phyloP scores from a whole-genome alignment of 2,329 filamentous ascomycete genomes.

The Blastomyces gilchristii region DNA sequence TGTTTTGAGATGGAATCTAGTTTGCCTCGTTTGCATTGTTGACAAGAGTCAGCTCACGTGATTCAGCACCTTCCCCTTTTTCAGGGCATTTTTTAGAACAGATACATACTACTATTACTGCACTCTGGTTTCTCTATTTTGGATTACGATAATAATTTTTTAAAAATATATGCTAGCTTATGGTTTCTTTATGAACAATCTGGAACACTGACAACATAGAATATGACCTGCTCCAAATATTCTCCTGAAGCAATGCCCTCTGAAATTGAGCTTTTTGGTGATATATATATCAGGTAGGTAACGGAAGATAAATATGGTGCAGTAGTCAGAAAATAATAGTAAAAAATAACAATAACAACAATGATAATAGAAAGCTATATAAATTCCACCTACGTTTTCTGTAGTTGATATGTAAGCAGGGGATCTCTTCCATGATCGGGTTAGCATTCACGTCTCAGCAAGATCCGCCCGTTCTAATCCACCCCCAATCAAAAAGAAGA shows the following conservation, averaged over 20 bases:
- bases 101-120: too few relatives aligned
- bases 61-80: background rate
- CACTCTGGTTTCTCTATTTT: background rate
- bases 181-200: background rate
- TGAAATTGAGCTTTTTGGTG: background rate
- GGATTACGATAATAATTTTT: background rate
- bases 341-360: background rate
- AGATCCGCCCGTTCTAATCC: background rate
- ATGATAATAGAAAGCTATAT: background rate
- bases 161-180: background rate
- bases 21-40: conserved; percentile 5
- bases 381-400: background rate
- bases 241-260: background rate
- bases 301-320: background rate
- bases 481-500: background rate
- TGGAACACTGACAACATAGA: background rate
- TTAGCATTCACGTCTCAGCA: background rate
- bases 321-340: background rate
- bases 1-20: conserved; percentile 6
- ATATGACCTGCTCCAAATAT: background rate
- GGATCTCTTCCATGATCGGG: background rate
- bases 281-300: background rate
- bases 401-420: background rate
- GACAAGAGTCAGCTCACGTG: background rate
- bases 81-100: too few relatives aligned